Conservation (phyloP, 805 yeast species). For the Lipomyces japonicus region DNA sequence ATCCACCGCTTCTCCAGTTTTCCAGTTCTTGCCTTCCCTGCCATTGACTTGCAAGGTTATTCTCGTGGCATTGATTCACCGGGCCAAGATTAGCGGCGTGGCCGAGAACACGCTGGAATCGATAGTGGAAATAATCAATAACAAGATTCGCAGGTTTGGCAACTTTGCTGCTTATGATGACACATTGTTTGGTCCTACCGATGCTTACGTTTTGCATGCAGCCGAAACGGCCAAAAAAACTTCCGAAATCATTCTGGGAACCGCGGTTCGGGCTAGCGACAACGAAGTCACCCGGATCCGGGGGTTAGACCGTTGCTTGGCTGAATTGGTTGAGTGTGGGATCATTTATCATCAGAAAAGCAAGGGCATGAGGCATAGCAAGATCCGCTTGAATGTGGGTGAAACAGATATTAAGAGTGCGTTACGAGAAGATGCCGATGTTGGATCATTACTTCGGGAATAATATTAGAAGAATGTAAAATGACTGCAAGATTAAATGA, state of each 20-base stretch:
- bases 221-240: constrained; percentile 46
- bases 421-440: constrained; percentile 37
- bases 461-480: neutral
- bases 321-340: constrained; percentile 76
- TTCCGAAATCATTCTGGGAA: constrained; percentile 24
- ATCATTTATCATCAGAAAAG: constrained; percentile 63
- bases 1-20: constrained; percentile 70
- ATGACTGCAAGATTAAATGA: neutral
- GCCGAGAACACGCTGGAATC: constrained; percentile 74
- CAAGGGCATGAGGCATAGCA: constrained; percentile 62
- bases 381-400: constrained; percentile 63
- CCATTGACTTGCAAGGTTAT: constrained; percentile 70
- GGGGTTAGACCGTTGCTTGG: constrained; percentile 57
- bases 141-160: constrained; percentile 20
- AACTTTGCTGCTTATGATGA: constrained; percentile 9
- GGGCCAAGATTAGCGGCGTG: constrained; percentile 62
- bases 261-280: constrained; percentile 37
- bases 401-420: constrained; percentile 64
- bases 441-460: constrained; percentile 16
- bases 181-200: constrained; percentile 12
- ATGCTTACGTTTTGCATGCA: constrained; percentile 39
- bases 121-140: constrained; percentile 49
- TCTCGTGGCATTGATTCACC: constrained; percentile 60
- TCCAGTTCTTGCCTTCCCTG: constrained; percentile 53
- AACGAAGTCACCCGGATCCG: constrained; percentile 48